Conservation (phyloP, 2,329 filamentous ascomycete species). For the Penicillium hesseltinei region DNA sequence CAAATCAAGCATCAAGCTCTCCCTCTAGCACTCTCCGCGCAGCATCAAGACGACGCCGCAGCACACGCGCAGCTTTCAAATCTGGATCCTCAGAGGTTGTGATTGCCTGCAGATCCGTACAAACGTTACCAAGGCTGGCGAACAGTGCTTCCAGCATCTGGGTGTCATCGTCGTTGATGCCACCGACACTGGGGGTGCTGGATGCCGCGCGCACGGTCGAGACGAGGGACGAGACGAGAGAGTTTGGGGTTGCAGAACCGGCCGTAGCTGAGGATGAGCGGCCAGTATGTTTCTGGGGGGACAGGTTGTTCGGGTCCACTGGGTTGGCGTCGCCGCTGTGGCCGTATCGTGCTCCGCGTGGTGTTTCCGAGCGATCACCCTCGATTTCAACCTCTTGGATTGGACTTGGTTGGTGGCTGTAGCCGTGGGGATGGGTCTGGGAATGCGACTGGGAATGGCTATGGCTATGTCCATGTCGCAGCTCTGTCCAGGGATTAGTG, state of each 20-base stretch:
- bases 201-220: conserved; percentile 39
- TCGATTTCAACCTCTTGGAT: conserved; percentile 20
- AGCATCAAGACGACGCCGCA: conserved; percentile 70
- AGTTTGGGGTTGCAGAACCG: conserved; percentile 33
- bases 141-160: conserved; percentile 57
- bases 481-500: conserved; percentile 23
- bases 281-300: conserved; percentile 27
- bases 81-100: conserved; percentile 54
- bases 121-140: conserved; percentile 50
- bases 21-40: conserved; percentile 73
- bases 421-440: conserved; percentile 4
- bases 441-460: conserved; percentile 18
- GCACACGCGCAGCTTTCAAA: conserved; percentile 58
- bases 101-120: conserved; percentile 49
- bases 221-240: conserved; percentile 36
- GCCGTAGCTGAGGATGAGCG: conserved; percentile 29
- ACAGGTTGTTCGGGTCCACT: conserved; percentile 15
- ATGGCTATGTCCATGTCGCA: conserved; percentile 24
- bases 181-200: conserved; percentile 23
- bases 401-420: conserved; percentile 16
- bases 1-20: conserved; percentile 48
- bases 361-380: conserved; percentile 22
- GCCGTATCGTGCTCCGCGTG: conserved; percentile 18
- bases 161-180: conserved; percentile 54
- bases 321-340: background rate